phyloP scores from a whole-genome alignment of 148 eudicot genomes.

The Chenopodium quinoa region DNA sequence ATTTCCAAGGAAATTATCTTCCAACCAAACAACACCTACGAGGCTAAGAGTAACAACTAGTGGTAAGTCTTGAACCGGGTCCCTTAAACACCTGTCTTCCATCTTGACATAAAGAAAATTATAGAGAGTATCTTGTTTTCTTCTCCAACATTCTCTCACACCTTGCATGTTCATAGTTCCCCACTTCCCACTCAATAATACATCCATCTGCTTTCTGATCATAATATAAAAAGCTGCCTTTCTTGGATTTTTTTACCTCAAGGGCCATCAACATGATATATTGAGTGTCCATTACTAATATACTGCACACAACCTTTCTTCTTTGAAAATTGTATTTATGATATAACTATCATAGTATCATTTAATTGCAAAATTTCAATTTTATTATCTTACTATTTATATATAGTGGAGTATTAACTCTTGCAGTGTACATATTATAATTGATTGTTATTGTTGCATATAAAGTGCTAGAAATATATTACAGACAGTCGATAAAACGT shows the following conservation, averaged over 20 bases:
- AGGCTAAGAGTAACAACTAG: background rate
- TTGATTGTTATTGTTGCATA: no score
- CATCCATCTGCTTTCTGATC: background rate
- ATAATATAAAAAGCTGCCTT: background rate
- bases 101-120: background rate
- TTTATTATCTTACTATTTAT: no score
- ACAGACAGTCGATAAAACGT: no score
- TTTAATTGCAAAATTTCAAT: no score
- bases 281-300: background rate
- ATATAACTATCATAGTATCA: no score
- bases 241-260: slow-evolving; percentile 13
- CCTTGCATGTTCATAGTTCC: slow-evolving; percentile 28
- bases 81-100: slow-evolving; percentile 25
- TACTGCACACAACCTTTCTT: background rate
- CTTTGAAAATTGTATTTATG: no score
- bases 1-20: no score
- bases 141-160: slow-evolving; percentile 23
- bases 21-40: no score
- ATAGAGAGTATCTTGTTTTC: background rate
- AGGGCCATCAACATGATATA: background rate
- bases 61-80: background rate
- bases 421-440: no score
- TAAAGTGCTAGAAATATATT: no score
- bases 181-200: slow-evolving; percentile 20
- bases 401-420: no score